Base-by-base conservation (phyloP, 1,284 basidiomycete genomes). In the Cutaneotrichosporon daszewskae region DNA sequence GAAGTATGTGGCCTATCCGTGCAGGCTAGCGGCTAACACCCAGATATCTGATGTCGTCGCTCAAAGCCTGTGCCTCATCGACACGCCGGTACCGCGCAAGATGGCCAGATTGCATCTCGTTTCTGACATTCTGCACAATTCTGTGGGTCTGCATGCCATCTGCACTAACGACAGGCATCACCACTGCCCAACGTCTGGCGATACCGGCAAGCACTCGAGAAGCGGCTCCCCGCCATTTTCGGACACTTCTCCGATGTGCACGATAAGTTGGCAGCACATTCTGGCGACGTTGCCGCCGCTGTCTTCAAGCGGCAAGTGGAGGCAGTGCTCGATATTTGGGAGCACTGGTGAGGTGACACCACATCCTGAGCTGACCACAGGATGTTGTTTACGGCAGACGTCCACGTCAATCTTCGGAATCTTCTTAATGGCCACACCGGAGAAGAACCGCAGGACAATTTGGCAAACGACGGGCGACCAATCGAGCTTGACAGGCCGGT, bases 41-140 rank as follows among this genome's bases (percentile, higher is more conserved):
- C 51, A 92, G 88, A 79, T 96, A 20, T 80, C 82, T 8, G 87
- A 94, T 53, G 80, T 92, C 48, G 85, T 96, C 53, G 80, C 88
- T 36, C 75, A 83, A 27, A 89, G 90, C 4, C 73, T 95, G 5
- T 75, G 85, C 22, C 81, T 94, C 12, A 86, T 90, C 47, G 75
- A 79, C 14, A 98, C 95, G 0, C 84, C 95, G 1, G 85, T 98
- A 11, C 92, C 95, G 27, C 82, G 92, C 53, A 99, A 99, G 68
- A 80, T 98, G 37, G 89, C 95, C 6, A 82, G 95, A 8, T 79
- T 99, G 20, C 84, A 96, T 71, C 79, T 96, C 35, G 87, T 98
- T 42, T 96, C 91, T 59, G 95, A 99, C 63, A 95, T 99, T 51
- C 77, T 99, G 22, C 91, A 97, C 74, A 99, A 98, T 66, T 90